phyloP scores from a whole-genome alignment of 2,329 filamentous ascomycete genomes.

The Tothia fuscella region DNA sequence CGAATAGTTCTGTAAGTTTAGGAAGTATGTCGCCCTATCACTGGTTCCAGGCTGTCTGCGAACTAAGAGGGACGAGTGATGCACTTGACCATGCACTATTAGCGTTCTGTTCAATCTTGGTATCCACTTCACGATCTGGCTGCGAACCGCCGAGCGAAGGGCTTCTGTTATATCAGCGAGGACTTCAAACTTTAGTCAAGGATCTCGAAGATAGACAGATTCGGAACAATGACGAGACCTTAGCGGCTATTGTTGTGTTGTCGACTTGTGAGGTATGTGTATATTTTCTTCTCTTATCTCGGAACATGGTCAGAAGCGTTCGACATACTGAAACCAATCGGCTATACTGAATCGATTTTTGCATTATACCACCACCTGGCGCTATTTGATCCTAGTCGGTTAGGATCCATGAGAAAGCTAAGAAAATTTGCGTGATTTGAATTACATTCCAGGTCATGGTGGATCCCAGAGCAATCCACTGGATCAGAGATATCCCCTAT shows the following conservation, averaged over 20 bases:
- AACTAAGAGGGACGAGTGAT: neutral
- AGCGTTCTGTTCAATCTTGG: neutral
- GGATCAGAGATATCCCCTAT: too few relatives aligned
- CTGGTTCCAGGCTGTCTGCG: neutral
- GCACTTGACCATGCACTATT: neutral
- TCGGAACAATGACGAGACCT: neutral
- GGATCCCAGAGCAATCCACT: too few relatives aligned
- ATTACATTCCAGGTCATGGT: neutral
- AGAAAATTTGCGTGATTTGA: neutral
- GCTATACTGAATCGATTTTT: neutral
- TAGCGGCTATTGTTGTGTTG: constrained; percentile 3
- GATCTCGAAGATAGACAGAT: neutral
- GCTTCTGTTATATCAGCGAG: neutral
- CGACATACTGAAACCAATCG: neutral
- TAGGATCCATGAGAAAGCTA: neutral
- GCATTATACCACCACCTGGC: neutral
- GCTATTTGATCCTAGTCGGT: neutral
- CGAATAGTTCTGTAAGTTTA: too few relatives aligned
- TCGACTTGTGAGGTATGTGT: neutral
- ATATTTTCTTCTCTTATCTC: neutral
- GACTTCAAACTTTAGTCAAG: neutral
- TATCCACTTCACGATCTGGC: too few relatives aligned
- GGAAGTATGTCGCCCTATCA: neutral
- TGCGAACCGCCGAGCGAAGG: neutral
- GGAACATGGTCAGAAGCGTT: neutral